Evolutionary conservation across 2,329 filamentous ascomycete species (phyloP).

Genomic region (Bipolaris bicolor): DNA sequence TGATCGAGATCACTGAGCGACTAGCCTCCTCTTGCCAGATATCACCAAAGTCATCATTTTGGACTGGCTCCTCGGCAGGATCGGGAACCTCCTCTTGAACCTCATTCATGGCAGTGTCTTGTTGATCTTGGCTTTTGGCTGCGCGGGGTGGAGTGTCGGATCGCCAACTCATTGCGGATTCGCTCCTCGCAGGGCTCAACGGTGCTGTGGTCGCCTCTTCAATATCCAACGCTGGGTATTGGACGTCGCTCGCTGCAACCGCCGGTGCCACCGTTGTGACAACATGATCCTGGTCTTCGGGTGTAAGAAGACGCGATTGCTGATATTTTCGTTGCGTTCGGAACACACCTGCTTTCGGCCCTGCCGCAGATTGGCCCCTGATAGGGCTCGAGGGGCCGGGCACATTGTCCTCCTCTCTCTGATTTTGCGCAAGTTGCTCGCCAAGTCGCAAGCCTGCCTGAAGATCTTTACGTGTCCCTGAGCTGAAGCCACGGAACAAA

Average conservation of each 20-base stretch:
- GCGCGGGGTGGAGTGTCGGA: slow-evolving; percentile 29
- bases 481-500: slow-evolving; percentile 49
- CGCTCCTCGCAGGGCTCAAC: slow-evolving; percentile 40
- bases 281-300: slow-evolving; percentile 41
- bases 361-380: slow-evolving; percentile 17
- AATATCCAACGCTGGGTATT: slow-evolving; percentile 33
- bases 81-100: slow-evolving; percentile 6
- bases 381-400: slow-evolving; percentile 26
- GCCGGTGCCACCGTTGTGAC: slow-evolving; percentile 18
- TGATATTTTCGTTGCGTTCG: slow-evolving; percentile 32
- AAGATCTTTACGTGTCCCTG: slow-evolving; percentile 47
- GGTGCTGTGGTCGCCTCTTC: slow-evolving; percentile 29
- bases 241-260: slow-evolving; percentile 23
- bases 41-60: slow-evolving; percentile 42
- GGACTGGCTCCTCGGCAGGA: slow-evolving; percentile 2
- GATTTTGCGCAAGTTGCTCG: slow-evolving; percentile 44
- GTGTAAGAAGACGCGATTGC: slow-evolving; percentile 42
- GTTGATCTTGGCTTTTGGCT: background rate
- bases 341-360: slow-evolving; percentile 30
- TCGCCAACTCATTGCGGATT: slow-evolving; percentile 45
- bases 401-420: slow-evolving; percentile 22
- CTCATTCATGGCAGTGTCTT: slow-evolving; percentile 2
- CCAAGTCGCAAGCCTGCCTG: slow-evolving; percentile 49
- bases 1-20: slow-evolving; percentile 33
- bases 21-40: slow-evolving; percentile 59